Evolutionary conservation across 2,329 filamentous ascomycete species (phyloP).

Genomic region (Davidsoniella neocaledoniae): DNA sequence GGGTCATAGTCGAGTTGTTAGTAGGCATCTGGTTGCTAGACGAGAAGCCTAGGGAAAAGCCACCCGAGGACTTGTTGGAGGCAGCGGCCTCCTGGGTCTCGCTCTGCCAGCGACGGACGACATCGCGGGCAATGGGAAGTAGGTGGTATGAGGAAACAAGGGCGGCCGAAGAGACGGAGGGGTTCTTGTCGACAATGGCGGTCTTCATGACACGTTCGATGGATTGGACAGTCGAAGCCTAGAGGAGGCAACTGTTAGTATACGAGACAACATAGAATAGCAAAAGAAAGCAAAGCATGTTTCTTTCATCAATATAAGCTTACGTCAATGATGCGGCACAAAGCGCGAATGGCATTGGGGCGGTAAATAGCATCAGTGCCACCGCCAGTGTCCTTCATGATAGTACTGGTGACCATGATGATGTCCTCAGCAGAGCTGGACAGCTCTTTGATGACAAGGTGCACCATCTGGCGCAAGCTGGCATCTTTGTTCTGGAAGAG

Average conservation of each 20-base stretch:
- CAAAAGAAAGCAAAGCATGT: not conserved
- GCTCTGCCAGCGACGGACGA: slow-evolving; percentile 94
- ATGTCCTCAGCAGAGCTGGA: slow-evolving; percentile 92
- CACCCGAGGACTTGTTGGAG: slow-evolving; percentile 70
- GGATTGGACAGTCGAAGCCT: slow-evolving; percentile 89
- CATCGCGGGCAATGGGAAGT: slow-evolving; percentile 85
- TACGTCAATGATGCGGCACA: slow-evolving; percentile 95
- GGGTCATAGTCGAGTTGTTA: slow-evolving; percentile 91
- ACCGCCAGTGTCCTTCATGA: slow-evolving; percentile 98
- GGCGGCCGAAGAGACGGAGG: slow-evolving; percentile 88
- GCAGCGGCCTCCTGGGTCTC: slow-evolving; percentile 95
- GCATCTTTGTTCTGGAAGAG: slow-evolving; percentile 99
- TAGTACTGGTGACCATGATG: slow-evolving; percentile 98
- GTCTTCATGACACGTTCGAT: slow-evolving; percentile 99
- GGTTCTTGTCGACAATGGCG: slow-evolving; percentile 96
- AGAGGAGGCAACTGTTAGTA: slow-evolving; percentile 9
- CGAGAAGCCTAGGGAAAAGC: slow-evolving; percentile 86
- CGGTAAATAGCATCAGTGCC: slow-evolving; percentile 87
- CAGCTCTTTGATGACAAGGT: slow-evolving; percentile 94
- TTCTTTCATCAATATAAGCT: slow-evolving; percentile 19
- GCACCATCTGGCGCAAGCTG: slow-evolving; percentile 95
- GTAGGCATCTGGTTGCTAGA: slow-evolving; percentile 58
- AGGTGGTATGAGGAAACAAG: slow-evolving; percentile 96
- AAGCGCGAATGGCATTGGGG: slow-evolving; percentile 85
- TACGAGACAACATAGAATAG: not conserved